These are phyloP conservation scores for Penicillium cosmopolitanum DNA, from an alignment of 495 filamentous ascomycete genomes.

Conservation along the genomic window DNA sequence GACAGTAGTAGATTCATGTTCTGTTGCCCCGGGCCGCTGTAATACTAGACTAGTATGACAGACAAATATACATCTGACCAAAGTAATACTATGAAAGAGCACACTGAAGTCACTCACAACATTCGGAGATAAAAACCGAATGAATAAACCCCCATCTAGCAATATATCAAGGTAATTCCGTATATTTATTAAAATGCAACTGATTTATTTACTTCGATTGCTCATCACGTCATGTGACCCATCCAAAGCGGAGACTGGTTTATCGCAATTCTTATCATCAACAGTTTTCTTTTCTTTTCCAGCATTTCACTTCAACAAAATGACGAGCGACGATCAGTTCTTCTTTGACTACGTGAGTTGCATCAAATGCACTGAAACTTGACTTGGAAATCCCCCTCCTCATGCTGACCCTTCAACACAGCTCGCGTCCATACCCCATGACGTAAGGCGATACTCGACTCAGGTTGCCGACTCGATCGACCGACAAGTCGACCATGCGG, in stretches of 20 bases:
- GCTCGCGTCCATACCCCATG: conserved; percentile 73
- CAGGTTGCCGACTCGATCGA: conserved; percentile 78
- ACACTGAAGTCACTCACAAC: no score
- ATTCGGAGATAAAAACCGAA: no score
- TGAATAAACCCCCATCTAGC: no score
- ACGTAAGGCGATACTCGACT: conserved; percentile 66
- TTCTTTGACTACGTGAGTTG: conserved; percentile 53
- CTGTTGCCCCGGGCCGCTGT: no score
- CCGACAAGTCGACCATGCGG: conserved; percentile 70
- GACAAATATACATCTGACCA: no score
- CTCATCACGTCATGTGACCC: conserved; percentile 8
- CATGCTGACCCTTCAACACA: conserved; percentile 29
- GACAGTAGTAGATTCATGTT: no score
- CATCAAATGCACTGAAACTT: not conserved
- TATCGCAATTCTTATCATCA: conserved; percentile 29
- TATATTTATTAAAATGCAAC: no score
- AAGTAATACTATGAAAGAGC: no score
- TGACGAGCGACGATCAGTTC: conserved; percentile 57
- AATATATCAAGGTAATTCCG: no score
- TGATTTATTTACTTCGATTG: no score
- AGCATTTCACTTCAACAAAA: conserved; percentile 32
- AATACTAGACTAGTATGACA: no score
- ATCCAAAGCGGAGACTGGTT: conserved; percentile 10
- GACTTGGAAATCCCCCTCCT: not conserved
- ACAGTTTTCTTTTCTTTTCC: conserved; percentile 13